These are phyloP conservation scores for Aschersonia sp. DNA, from an alignment of 2,329 filamentous ascomycete species.

Conservation along the genomic window DNA sequence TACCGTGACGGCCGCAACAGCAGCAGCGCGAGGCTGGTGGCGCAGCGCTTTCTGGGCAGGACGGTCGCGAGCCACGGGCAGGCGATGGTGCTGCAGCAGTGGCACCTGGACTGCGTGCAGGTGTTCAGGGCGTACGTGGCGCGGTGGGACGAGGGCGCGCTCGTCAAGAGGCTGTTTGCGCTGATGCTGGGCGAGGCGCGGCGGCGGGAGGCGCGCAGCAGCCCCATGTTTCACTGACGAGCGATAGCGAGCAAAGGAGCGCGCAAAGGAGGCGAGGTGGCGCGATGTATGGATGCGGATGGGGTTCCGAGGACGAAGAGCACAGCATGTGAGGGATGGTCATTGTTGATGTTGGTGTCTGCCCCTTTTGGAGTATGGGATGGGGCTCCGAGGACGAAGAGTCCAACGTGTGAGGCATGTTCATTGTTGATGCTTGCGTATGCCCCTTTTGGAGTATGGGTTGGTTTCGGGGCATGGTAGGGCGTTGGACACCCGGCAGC, in stretches of 20 bases:
- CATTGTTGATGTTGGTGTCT: slow-evolving; percentile 1
- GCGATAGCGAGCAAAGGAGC: neutral
- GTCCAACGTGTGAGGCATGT: slow-evolving; percentile 1
- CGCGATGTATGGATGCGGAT: too few relatives aligned
- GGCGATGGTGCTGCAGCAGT: slow-evolving; percentile 32
- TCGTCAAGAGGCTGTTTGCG: slow-evolving; percentile 38
- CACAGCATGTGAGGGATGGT: slow-evolving; percentile 2
- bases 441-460: neutral
- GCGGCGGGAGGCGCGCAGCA: slow-evolving; percentile 7
- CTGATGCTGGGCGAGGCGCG: slow-evolving; percentile 35
- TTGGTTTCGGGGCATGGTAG: too few relatives aligned
- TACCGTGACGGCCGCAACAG: neutral
- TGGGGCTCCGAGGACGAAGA: neutral
- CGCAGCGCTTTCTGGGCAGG: slow-evolving; percentile 29
- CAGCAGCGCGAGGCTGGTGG: neutral
- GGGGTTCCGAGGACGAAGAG: neutral
- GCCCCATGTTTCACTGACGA: slow-evolving; percentile 17
- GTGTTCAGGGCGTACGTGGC: slow-evolving; percentile 33
- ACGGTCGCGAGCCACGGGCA: slow-evolving; percentile 30
- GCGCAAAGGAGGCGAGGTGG: too few relatives aligned
- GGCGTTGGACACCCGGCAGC: too few relatives aligned
- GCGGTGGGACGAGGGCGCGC: slow-evolving; percentile 31
- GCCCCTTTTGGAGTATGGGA: neutral
- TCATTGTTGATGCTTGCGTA: slow-evolving; percentile 2
- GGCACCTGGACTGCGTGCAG: slow-evolving; percentile 44